These are phyloP conservation scores for Amphibolis antarctica DNA, from an alignment of 106 monocot genomes.

Conservation along the genomic window DNA sequence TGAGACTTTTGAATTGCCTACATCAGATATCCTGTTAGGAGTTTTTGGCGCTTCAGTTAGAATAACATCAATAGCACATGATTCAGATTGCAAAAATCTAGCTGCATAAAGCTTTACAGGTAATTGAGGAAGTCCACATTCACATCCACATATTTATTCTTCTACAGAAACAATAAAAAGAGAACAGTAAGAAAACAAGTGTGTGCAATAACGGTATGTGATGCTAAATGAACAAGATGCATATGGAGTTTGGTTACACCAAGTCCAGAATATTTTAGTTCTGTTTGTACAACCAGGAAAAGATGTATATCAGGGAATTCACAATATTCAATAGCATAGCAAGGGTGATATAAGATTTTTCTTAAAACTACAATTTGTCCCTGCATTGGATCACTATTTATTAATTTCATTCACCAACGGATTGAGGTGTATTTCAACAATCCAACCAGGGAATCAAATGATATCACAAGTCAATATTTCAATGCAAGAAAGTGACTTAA, in stretches of 20 bases:
- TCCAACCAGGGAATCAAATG: no score
- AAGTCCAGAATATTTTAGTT: no score
- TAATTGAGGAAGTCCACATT: background rate
- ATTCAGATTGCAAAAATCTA: constrained; percentile 1
- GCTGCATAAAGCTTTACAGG: constrained; percentile 6
- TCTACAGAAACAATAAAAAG: constrained; percentile 2
- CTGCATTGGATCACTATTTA: no score
- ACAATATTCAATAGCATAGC: no score
- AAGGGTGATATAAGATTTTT: no score
- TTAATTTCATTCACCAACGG: no score
- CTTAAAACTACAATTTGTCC: no score
- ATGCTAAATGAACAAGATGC: background rate
- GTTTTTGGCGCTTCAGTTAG: constrained; percentile 8
- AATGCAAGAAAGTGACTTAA: no score
- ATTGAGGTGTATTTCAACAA: no score
- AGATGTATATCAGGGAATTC: no score
- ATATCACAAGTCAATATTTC: no score
- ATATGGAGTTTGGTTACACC: background rate
- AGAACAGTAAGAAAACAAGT: background rate
- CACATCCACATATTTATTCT: background rate
- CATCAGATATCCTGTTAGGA: background rate
- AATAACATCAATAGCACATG: constrained; percentile 1
- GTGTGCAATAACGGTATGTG: background rate
- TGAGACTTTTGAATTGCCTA: background rate
- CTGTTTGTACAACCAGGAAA: no score